Percentiles rank a stretch among this genome's conserved stretches.
phyloP scores from a whole-genome alignment of 2,329 filamentous ascomycete species.

The Tympanopsis confertula region DNA sequence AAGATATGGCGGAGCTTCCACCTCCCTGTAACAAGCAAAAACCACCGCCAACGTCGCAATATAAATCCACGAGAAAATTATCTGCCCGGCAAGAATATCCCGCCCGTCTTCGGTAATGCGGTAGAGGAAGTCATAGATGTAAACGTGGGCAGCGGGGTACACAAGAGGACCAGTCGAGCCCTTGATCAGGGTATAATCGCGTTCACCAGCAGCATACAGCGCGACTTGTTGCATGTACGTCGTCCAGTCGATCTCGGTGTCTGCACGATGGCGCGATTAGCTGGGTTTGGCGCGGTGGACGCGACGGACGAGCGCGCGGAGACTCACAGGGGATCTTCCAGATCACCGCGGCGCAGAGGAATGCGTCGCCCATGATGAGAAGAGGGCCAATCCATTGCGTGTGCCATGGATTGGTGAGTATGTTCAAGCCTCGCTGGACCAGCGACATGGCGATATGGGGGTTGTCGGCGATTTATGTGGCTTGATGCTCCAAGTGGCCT shows the following conservation, averaged over 20 bases:
- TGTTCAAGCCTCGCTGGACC: conserved; percentile 13
- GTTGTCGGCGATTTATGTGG: no score
- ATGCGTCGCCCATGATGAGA: conserved; percentile 40
- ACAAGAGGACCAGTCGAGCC: conserved; percentile 53
- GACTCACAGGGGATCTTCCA: conserved; percentile 46
- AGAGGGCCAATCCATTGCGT: conserved; percentile 46
- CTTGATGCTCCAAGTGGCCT: no score
- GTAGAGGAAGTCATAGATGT: conserved; percentile 47
- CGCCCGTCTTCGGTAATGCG: conserved; percentile 38
- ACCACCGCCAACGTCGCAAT: conserved; percentile 38
- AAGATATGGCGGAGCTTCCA: conserved; percentile 36
- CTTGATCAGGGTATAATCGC: conserved; percentile 45
- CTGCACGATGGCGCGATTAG: conserved; percentile 19
- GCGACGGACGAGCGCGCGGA: not conserved
- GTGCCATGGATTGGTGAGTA: conserved; percentile 40
- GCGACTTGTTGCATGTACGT: conserved; percentile 56
- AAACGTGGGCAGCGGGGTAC: conserved; percentile 53
- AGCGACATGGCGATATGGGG: no score
- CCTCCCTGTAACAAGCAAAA: conserved; percentile 35
- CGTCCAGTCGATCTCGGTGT: conserved; percentile 58
- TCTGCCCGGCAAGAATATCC: conserved; percentile 44
- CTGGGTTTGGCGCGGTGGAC: not conserved
- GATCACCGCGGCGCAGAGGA: conserved; percentile 42
- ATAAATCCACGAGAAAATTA: conserved; percentile 45
- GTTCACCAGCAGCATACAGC: conserved; percentile 44